These are phyloP conservation scores for Vigna trinervia DNA, from an alignment of 306 rosid species.

Conservation along the genomic window DNA sequence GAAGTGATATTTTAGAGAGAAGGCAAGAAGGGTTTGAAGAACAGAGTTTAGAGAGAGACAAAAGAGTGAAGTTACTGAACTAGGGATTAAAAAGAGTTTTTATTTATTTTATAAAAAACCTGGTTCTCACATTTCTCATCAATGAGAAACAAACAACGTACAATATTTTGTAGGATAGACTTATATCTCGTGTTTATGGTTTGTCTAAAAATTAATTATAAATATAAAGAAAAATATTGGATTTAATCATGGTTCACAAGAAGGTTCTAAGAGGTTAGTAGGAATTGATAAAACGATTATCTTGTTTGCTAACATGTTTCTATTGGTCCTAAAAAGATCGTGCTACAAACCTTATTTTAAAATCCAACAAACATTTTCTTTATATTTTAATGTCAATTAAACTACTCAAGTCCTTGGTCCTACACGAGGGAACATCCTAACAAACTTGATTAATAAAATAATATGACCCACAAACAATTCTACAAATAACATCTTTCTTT, in stretches of 20 bases:
- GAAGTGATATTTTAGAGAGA: no score
- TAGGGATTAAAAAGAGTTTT: no score
- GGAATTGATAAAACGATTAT: constrained; percentile 5
- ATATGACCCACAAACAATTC: constrained; percentile 5
- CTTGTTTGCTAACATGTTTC: not conserved
- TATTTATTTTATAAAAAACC: no score
- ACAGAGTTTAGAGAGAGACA: no score
- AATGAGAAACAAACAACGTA: not conserved
- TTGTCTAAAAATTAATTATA: not conserved
- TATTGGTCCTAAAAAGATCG: constrained; percentile 28
- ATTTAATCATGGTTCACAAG: not conserved
- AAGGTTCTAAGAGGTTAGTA: constrained; percentile 33
- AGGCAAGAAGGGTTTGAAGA: no score
- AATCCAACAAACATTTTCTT: not conserved
- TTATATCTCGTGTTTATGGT: not conserved
- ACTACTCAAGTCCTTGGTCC: constrained; percentile 20
- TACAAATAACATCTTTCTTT: constrained; percentile 15
- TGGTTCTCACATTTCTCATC: no score
- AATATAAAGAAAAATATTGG: not conserved
- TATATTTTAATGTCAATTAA: not conserved
- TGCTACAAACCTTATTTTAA: not conserved
- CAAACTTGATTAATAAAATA: constrained; percentile 23
- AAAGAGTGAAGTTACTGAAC: no score
- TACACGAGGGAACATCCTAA: constrained; percentile 27
- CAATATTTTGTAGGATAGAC: not conserved